Evolutionary conservation across 1,284 basidiomycete genomes (phyloP).

Genomic region (Lignosus rhinocerotis): DNA sequence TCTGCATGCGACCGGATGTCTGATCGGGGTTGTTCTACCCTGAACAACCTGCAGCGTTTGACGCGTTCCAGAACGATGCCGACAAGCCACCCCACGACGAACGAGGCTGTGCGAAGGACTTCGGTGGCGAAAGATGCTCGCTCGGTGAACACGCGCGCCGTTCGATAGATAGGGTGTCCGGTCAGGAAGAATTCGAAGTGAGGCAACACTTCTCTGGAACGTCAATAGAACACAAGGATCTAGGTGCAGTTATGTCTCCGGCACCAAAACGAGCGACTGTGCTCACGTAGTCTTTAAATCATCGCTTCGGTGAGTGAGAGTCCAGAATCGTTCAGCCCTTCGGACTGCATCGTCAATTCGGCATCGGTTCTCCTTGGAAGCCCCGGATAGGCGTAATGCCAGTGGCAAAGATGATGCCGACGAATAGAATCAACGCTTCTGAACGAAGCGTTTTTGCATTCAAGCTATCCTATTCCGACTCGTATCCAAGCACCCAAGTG

Average conservation of each 20-base stretch:
- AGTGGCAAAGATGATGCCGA: neutral
- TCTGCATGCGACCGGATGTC: neutral
- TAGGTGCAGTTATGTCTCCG: neutral
- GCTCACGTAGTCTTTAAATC: conserved; percentile 1
- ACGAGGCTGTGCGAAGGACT: neutral
- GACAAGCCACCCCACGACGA: neutral
- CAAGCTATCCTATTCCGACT: neutral
- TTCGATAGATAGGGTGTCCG: conserved; percentile 12
- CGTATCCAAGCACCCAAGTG: neutral
- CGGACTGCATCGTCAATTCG: no score
- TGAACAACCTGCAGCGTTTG: neutral
- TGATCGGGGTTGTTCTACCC: neutral
- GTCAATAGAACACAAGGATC: conserved; percentile 4
- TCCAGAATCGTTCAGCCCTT: neutral
- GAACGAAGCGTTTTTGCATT: neutral
- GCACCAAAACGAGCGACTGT: neutral
- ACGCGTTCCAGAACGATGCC: conserved; percentile 5
- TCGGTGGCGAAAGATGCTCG: conserved; percentile 9
- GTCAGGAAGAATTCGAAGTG: conserved; percentile 8
- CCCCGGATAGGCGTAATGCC: no score
- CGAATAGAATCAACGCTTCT: neutral
- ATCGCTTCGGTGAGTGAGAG: neutral
- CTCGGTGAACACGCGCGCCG: neutral
- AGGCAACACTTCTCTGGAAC: neutral
- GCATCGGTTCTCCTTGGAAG: no score